Conservation (phyloP, 2,329 filamentous ascomycete species). For the Claviceps lovelessii region DNA sequence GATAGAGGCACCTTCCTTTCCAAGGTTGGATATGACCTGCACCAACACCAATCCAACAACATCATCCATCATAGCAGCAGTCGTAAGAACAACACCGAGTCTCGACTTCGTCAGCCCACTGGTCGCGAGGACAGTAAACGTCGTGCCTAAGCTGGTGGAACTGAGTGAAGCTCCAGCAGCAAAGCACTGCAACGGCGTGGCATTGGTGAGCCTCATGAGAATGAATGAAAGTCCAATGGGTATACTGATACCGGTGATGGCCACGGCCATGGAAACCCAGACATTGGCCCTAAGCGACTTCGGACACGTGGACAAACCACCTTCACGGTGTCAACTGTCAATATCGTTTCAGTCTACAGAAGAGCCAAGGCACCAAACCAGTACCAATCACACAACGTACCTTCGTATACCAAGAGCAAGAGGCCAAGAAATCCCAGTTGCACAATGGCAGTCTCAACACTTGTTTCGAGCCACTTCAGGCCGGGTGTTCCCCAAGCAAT, state of each 20-base stretch:
- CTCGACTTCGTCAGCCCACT: conserved; percentile 29
- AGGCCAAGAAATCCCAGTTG: conserved; percentile 60
- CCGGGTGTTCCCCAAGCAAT: conserved; percentile 57
- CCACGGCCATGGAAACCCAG: conserved; percentile 44
- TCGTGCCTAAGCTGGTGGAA: conserved; percentile 60
- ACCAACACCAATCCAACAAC: conserved; percentile 66
- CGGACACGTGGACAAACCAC: conserved; percentile 33
- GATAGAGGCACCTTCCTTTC: conserved; percentile 10
- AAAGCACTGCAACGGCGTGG: conserved; percentile 48
- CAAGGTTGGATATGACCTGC: conserved; percentile 57
- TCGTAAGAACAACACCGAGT: conserved; percentile 49
- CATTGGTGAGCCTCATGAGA: conserved; percentile 33
- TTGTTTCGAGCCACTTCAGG: conserved; percentile 39
- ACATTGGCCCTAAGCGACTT: conserved; percentile 41
- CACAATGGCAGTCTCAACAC: conserved; percentile 40
- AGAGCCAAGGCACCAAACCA: too few species aligned
- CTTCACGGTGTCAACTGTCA: conserved; percentile 16
- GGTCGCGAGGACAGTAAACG: conserved; percentile 38
- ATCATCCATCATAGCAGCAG: conserved; percentile 71
- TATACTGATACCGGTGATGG: conserved; percentile 46
- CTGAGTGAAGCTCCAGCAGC: conserved; percentile 59
- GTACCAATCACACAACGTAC: conserved; percentile 16
- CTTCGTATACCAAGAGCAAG: conserved; percentile 60
- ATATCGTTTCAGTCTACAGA: background rate
- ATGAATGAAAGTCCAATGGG: conserved; percentile 55